A percentile compares a stretch with the other conserved stretches of the same genome.
Conservation (phyloP, 345 rosid genomes). For the Lepidium sativum region DNA sequence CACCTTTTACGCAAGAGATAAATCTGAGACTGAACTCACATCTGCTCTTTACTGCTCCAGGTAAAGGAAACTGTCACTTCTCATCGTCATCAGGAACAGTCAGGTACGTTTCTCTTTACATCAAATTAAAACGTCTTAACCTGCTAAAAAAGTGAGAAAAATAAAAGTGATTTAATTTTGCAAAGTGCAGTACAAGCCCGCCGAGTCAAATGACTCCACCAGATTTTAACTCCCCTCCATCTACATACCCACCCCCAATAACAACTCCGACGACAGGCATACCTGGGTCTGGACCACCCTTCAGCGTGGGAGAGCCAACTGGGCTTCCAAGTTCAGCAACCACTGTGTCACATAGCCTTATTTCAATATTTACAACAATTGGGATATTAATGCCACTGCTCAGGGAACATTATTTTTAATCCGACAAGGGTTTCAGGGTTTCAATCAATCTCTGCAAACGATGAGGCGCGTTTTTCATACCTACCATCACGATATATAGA, state of each 20-base stretch:
- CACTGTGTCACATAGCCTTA: conserved; percentile 30
- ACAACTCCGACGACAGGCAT: conserved; percentile 29
- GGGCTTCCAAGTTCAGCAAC: conserved; percentile 75
- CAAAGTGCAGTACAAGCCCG: conserved; percentile 52
- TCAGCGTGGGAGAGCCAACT: conserved; percentile 69
- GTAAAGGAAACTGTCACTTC: conserved; percentile 74
- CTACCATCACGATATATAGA: conserved; percentile 13
- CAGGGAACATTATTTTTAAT: conserved; percentile 35
- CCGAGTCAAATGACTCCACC: conserved; percentile 40
- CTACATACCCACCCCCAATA: conserved; percentile 32
- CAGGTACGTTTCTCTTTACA: conserved; percentile 19
- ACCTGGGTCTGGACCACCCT: conserved; percentile 47
- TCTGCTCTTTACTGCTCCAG: conserved; percentile 30
- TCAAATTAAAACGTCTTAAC: background rate
- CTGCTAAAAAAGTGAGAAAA: conserved; percentile 9
- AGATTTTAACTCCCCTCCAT: conserved; percentile 30
- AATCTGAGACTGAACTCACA: background rate
- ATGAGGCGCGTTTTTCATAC: conserved; percentile 17
- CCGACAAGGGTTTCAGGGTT: conserved; percentile 11
- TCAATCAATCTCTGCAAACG: conserved; percentile 30
- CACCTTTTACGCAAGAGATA: background rate
- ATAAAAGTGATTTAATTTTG: background rate
- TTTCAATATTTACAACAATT: conserved; percentile 35
- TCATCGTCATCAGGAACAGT: conserved; percentile 36
- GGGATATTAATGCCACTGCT: conserved; percentile 35